Percentiles rank a stretch among this genome's conserved stretches.
phyloP scores from a whole-genome alignment of 306 rosid species.

The Abrus precatorius region DNA sequence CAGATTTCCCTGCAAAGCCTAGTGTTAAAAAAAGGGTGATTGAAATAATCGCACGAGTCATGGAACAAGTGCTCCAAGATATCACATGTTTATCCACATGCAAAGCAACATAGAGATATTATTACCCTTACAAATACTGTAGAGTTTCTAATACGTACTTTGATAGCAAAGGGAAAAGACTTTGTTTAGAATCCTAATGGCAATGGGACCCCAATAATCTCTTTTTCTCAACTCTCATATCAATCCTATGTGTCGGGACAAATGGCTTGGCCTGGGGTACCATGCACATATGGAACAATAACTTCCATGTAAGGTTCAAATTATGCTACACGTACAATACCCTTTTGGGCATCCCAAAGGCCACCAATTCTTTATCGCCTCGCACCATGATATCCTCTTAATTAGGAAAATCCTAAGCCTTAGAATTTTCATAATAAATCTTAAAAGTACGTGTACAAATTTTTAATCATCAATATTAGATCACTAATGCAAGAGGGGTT shows the following conservation, averaged over 20 bases:
- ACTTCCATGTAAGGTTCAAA: neutral
- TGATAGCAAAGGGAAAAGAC: neutral
- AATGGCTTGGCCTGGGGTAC: neutral
- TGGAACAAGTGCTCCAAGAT: neutral
- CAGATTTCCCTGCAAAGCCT: conserved; percentile 3
- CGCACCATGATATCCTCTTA: too few species aligned
- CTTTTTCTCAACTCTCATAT: neutral
- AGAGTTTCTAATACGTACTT: neutral
- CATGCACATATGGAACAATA: neutral
- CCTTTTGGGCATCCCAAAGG: conserved; percentile 6
- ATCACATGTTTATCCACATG: neutral
- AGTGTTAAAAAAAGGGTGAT: neutral
- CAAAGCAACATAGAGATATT: neutral
- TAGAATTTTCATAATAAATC: too few species aligned
- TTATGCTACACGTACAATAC: neutral
- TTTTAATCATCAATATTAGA: too few species aligned
- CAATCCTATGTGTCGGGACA: neutral
- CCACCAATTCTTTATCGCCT: neutral
- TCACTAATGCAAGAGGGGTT: too few species aligned
- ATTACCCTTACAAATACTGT: too few species aligned
- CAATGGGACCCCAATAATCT: neutral
- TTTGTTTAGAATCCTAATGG: neutral
- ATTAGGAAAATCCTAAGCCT: too few species aligned
- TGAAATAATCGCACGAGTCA: conserved; percentile 27
- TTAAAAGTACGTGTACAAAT: too few species aligned